These are phyloP conservation scores for Pestalotiopsis fici DNA, from an alignment of 2,329 filamentous ascomycete genomes.

Conservation along the genomic window DNA sequence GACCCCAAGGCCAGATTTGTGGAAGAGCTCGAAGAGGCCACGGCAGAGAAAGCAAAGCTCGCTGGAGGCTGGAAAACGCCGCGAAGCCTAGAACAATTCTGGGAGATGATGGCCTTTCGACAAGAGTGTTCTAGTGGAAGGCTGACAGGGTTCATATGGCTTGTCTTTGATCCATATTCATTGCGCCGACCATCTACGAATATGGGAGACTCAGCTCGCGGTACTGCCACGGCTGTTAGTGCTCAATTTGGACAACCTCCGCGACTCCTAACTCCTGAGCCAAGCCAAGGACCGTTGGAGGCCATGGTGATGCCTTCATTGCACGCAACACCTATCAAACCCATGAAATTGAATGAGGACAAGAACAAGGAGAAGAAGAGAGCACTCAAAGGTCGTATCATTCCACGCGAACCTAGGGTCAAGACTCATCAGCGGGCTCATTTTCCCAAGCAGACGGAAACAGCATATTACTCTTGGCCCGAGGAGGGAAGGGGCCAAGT, in stretches of 20 bases:
- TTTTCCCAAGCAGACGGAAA: slow-evolving; percentile 51
- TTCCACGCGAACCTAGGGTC: slow-evolving; percentile 63
- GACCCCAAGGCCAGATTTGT: slow-evolving; percentile 92
- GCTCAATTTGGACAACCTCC: slow-evolving; percentile 17
- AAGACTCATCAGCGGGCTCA: slow-evolving; percentile 59
- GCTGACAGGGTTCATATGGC: slow-evolving; percentile 92
- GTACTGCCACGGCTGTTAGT: slow-evolving; percentile 14
- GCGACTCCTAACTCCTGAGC: slow-evolving; percentile 7
- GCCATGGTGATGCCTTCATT: slow-evolving; percentile 28
- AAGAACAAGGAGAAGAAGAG: slow-evolving; percentile 41
- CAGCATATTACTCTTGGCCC: slow-evolving; percentile 69
- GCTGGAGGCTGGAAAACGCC: slow-evolving; percentile 81
- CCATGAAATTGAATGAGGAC: slow-evolving; percentile 7
- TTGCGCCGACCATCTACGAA: slow-evolving; percentile 8
- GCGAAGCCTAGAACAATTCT: slow-evolving; percentile 85
- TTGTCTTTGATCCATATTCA: slow-evolving; percentile 69
- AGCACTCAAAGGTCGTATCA: slow-evolving; percentile 59
- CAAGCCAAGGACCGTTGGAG: slow-evolving; percentile 5
- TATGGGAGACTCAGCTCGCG: slow-evolving; percentile 1
- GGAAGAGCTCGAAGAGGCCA: slow-evolving; percentile 80
- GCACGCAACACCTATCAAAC: slow-evolving; percentile 20
- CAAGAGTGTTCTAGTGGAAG: slow-evolving; percentile 94
- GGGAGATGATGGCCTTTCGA: slow-evolving; percentile 97
- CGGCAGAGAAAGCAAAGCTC: slow-evolving; percentile 53
- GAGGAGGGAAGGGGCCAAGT: slow-evolving; percentile 60